phyloP scores from a whole-genome alignment of 495 filamentous ascomycete species.

The Penicillium lagena region DNA sequence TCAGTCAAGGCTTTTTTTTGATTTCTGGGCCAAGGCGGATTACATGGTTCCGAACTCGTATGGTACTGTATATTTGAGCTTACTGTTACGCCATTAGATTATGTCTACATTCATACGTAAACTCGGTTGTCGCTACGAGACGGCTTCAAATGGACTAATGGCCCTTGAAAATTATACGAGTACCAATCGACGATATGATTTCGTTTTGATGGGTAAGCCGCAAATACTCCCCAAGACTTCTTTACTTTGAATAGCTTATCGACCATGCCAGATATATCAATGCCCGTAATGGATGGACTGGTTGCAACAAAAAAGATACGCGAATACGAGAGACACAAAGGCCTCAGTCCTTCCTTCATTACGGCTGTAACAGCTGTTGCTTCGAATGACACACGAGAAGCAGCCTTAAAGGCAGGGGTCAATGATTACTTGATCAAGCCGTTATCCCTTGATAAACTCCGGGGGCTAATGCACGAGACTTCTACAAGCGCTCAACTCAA shows the following conservation, averaged over 20 bases:
- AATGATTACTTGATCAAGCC: slow-evolving; percentile 35
- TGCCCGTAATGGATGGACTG: slow-evolving; percentile 20
- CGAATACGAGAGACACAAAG: slow-evolving; percentile 9
- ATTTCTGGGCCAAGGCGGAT: no score
- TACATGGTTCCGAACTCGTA: no score
- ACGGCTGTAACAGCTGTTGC: slow-evolving; percentile 32
- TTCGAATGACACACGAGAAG: slow-evolving; percentile 19
- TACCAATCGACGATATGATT: slow-evolving; percentile 23
- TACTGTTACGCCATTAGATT: slow-evolving; percentile 1
- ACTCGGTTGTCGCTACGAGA: slow-evolving; percentile 35
- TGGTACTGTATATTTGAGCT: no score
- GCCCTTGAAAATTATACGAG: slow-evolving; percentile 41
- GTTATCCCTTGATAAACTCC: slow-evolving; percentile 21
- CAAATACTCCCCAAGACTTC: not conserved
- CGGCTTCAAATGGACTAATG: slow-evolving; percentile 48
- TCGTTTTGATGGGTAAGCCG: slow-evolving; percentile 39
- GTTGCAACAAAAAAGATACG: slow-evolving; percentile 15
- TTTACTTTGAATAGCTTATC: not conserved
- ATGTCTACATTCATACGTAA: slow-evolving; percentile 35
- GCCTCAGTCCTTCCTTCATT: slow-evolving; percentile 8
- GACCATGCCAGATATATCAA: slow-evolving; percentile 5
- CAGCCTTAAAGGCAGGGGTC: slow-evolving; percentile 27
- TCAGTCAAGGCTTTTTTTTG: no score
- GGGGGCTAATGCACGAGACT: no score
- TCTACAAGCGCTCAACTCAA: no score